Conservation (phyloP, 2,329 filamentous ascomycete genomes). For the Pyrenophora seminiperda region DNA sequence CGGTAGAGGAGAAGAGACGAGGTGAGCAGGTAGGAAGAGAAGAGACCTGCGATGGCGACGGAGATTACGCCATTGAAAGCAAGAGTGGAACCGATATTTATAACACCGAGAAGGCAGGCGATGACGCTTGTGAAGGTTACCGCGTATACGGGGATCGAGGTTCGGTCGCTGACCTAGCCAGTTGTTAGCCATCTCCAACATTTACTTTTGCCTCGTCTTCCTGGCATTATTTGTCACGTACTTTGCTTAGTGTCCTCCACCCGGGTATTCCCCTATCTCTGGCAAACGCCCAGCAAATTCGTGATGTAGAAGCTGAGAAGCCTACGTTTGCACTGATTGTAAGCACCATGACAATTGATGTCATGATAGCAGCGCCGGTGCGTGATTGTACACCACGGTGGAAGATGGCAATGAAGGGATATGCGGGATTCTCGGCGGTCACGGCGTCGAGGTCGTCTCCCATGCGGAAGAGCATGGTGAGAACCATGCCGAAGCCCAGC, state of each 20-base stretch:
- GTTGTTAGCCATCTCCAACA: conserved; percentile 10
- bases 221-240: conserved; percentile 2
- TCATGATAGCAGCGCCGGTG: conserved; percentile 54
- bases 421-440: conserved; percentile 49
- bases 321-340: conserved; percentile 44
- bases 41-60: conserved; percentile 34
- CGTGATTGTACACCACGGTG: conserved; percentile 30
- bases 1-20: conserved; percentile 32
- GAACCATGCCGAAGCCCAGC: conserved; percentile 44
- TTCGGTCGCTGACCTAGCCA: conserved; percentile 26
- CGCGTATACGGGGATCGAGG: conserved; percentile 44
- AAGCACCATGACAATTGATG: conserved; percentile 35
- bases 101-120: conserved; percentile 52
- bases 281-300: conserved; percentile 50
- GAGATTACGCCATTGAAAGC: conserved; percentile 40
- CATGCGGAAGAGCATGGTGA: conserved; percentile 38
- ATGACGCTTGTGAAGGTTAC: conserved; percentile 40
- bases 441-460: conserved; percentile 43
- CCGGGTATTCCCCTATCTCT: conserved; percentile 51
- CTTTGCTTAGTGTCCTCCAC: conserved; percentile 24
- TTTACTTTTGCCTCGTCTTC: not conserved
- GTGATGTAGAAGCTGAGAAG: conserved; percentile 45
- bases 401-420: conserved; percentile 56
- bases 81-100: conserved; percentile 53
- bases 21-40: conserved; percentile 34